Evolutionary conservation across 2,329 filamentous ascomycete species (phyloP), one percentile per base, ranked within the genome.

Genomic region (Microdochium bolleyi): DNA sequence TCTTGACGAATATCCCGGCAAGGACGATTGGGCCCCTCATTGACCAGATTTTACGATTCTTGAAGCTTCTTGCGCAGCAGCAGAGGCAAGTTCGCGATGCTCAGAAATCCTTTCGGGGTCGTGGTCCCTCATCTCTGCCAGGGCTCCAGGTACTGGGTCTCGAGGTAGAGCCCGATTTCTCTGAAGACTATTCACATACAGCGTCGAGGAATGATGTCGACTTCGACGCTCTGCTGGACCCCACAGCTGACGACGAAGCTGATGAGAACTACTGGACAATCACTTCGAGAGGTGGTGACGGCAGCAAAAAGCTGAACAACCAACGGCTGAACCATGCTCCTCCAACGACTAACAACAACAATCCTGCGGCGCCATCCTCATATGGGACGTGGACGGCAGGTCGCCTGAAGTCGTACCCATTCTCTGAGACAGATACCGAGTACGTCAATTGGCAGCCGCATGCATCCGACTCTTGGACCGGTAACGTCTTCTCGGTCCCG

Each of bases 141-240:
- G 82, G 82, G 11, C 66, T 85, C n/a, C 70, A 75, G 52, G 72
- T 75, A 53, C 61, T 85, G 16, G 66, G 73, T 2, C 65, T 85
- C 5, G 81, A 85, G 60, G 76, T 85, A 55, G 73, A 76, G 24
- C 63, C 69, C 0, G 74, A 76, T 49, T 66, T 68, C 2, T 63
- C 64, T 11, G 68, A 72, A 2, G 70, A 72, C 24, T 60, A 58
- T 10, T 54, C 58, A 22, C 62, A 65, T 19, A 62, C 65, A 16
- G 64, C 64, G 4, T 58, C 61, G 2, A 57, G 59, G 2, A 65
- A 64, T 11, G 68, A 69, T 19, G 53, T 74, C 2, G 73, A 78
- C 50, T 70, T 73, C 1, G 70, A 71, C 46, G 66, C 65, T 13
- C 63, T 79, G 14, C 66, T 80, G 49, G 65, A 68, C 24, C 65